Conservation (phyloP, 345 rosid species). For the Salix caprea region DNA sequence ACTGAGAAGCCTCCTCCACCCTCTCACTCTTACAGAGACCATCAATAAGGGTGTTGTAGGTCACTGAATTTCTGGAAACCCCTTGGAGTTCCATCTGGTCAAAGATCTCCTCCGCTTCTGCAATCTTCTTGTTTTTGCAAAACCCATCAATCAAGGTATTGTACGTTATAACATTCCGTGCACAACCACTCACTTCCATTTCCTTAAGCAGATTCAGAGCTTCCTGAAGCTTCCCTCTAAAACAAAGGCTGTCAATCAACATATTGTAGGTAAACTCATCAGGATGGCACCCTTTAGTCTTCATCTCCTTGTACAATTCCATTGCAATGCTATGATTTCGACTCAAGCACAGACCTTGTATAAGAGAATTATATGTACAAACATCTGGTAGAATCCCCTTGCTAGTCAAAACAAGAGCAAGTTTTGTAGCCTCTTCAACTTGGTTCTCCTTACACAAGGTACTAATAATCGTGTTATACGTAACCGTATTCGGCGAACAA, state of each 20-base stretch:
- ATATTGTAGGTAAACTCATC: slow-evolving; percentile 78
- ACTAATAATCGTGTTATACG: slow-evolving; percentile 85
- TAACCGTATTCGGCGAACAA: slow-evolving; percentile 78
- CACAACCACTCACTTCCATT: slow-evolving; percentile 76
- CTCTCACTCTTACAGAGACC: slow-evolving; percentile 70
- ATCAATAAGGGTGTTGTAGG: slow-evolving; percentile 84
- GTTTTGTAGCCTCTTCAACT: slow-evolving; percentile 67
- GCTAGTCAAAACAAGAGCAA: slow-evolving; percentile 58
- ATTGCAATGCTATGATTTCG: slow-evolving; percentile 49
- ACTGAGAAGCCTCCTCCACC: slow-evolving; percentile 74
- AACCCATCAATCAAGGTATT: slow-evolving; percentile 86
- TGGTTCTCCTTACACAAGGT: slow-evolving; percentile 79
- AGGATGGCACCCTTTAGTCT: slow-evolving; percentile 69
- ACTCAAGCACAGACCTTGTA: slow-evolving; percentile 71
- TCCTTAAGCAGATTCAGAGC: slow-evolving; percentile 67
- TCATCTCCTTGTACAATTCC: slow-evolving; percentile 82
- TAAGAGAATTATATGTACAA: slow-evolving; percentile 70
- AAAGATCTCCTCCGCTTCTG: slow-evolving; percentile 83
- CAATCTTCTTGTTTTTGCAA: slow-evolving; percentile 66
- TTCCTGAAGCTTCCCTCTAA: slow-evolving; percentile 55
- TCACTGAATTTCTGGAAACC: slow-evolving; percentile 73
- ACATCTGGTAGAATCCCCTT: slow-evolving; percentile 75
- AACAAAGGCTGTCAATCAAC: slow-evolving; percentile 76
- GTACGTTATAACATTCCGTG: slow-evolving; percentile 72
- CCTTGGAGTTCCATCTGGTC: slow-evolving; percentile 94